Conservation (phyloP, 108 stramenopile species). For the Cyclotella cryptica region DNA sequence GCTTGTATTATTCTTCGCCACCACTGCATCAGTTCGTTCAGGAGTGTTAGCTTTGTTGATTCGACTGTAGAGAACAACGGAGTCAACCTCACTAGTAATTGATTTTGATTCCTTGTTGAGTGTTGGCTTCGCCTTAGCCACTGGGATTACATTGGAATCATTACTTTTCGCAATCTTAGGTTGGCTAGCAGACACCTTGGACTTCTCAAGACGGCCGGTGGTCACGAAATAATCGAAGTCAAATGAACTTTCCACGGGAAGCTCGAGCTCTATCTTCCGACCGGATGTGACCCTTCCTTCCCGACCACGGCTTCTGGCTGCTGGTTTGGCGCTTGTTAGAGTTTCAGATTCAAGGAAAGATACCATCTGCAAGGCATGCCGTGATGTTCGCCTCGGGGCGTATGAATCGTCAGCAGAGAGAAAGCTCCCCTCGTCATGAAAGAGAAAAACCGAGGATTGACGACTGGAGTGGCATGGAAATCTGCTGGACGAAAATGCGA, state of each 20-base stretch:
- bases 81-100: slow-evolving; percentile 1
- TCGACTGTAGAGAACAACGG: slow-evolving; percentile 12
- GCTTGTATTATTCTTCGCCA: background rate
- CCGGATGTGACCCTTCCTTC: background rate
- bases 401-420: background rate
- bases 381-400: background rate
- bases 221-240: slow-evolving; percentile 5
- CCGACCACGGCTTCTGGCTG: background rate
- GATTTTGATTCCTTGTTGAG: background rate
- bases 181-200: background rate
- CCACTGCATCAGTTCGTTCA: background rate
- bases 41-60: slow-evolving; percentile 4
- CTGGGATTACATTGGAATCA: background rate
- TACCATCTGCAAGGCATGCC: slow-evolving; percentile 1
- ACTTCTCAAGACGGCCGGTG: too few species aligned
- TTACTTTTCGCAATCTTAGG: background rate
- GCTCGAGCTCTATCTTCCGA: slow-evolving; percentile 3
- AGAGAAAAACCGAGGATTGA: background rate
- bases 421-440: background rate
- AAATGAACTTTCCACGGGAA: background rate
- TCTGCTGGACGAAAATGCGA: background rate
- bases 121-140: background rate
- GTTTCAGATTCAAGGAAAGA: slow-evolving; percentile 17
- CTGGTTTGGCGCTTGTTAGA: background rate
- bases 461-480: background rate